A percentile compares a stretch with the other conserved stretches of the same genome.
These are phyloP conservation scores for Podospora appendiculata DNA, from an alignment of 495 filamentous ascomycete species.

Conservation along the genomic window DNA sequence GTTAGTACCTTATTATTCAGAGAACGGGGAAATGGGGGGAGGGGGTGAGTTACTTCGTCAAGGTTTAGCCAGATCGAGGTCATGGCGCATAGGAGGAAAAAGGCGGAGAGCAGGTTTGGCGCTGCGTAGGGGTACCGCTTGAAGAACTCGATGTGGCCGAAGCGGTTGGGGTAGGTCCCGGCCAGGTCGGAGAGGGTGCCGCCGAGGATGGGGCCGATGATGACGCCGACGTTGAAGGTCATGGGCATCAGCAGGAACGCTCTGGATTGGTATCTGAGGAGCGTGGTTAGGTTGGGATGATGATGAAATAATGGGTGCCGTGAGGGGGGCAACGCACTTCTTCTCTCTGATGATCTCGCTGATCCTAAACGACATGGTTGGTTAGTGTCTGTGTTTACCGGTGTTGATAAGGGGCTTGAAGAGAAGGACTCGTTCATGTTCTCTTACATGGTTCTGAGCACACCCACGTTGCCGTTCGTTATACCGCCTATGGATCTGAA, in stretches of 20 bases:
- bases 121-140: slow-evolving; percentile 62
- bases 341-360: slow-evolving; percentile 66
- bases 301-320: background rate
- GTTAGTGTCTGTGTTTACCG: slow-evolving; percentile 9
- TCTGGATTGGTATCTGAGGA: slow-evolving; percentile 45
- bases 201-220: slow-evolving; percentile 69
- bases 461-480: slow-evolving; percentile 77
- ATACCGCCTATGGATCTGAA: slow-evolving; percentile 69
- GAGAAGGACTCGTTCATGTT: background rate
- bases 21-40: background rate
- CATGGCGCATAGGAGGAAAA: slow-evolving; percentile 52
- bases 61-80: slow-evolving; percentile 54
- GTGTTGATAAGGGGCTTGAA: background rate
- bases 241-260: slow-evolving; percentile 66
- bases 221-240: slow-evolving; percentile 71
- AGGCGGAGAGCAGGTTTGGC: slow-evolving; percentile 65
- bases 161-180: slow-evolving; percentile 56
- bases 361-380: slow-evolving; percentile 36
- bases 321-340: slow-evolving; percentile 10
- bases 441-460: slow-evolving; percentile 64
- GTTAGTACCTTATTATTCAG: slow-evolving; percentile 8
- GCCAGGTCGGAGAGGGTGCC: slow-evolving; percentile 71
- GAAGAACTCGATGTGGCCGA: slow-evolving; percentile 64
- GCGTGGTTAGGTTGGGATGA: too few relatives aligned
- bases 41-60: slow-evolving; percentile 52